Evolutionary conservation across 164 flowering plant genomes (phyloP).

Genomic region (Protea cynaroides): DNA sequence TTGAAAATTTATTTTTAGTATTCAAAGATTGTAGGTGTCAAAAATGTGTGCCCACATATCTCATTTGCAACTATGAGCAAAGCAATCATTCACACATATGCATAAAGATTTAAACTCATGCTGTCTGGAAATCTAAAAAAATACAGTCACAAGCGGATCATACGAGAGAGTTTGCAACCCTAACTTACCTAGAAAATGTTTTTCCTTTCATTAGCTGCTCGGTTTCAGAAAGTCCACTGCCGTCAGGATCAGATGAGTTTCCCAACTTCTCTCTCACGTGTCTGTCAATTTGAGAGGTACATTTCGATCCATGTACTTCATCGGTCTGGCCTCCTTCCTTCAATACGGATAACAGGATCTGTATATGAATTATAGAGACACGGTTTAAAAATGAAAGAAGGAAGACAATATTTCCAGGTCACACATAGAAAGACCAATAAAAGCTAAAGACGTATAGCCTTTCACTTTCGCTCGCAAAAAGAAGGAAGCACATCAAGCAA

Average conservation of each 20-base stretch:
- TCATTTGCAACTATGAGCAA: not conserved
- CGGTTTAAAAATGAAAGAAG: not conserved
- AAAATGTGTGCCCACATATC: not conserved
- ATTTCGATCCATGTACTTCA: slow-evolving; percentile 12
- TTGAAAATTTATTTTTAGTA: not conserved
- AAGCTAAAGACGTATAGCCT: too few relatives aligned
- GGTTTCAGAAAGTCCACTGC: slow-evolving; percentile 38
- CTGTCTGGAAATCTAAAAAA: not conserved
- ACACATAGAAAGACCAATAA: too few relatives aligned
- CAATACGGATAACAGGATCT: slow-evolving; percentile 31
- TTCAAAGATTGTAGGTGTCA: not conserved
- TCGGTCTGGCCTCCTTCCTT: slow-evolving; percentile 23
- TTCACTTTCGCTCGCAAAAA: too few relatives aligned
- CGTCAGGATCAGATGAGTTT: slow-evolving; percentile 22
- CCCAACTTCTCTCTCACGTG: slow-evolving; percentile 14
- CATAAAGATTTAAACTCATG: too few relatives aligned
- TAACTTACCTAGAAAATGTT: slow-evolving; percentile 53
- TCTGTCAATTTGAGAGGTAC: slow-evolving; percentile 16
- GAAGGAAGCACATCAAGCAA: too few relatives aligned
- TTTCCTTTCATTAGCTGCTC: slow-evolving; percentile 61
- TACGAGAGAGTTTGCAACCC: not conserved
- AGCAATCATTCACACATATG: too few relatives aligned
- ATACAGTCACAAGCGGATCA: not conserved
- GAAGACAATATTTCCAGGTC: too few relatives aligned
- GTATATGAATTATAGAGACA: slow-evolving; percentile 15